Evolutionary conservation across 441 rosid genomes (phyloP).

Genomic region (Omphalea diandra): DNA sequence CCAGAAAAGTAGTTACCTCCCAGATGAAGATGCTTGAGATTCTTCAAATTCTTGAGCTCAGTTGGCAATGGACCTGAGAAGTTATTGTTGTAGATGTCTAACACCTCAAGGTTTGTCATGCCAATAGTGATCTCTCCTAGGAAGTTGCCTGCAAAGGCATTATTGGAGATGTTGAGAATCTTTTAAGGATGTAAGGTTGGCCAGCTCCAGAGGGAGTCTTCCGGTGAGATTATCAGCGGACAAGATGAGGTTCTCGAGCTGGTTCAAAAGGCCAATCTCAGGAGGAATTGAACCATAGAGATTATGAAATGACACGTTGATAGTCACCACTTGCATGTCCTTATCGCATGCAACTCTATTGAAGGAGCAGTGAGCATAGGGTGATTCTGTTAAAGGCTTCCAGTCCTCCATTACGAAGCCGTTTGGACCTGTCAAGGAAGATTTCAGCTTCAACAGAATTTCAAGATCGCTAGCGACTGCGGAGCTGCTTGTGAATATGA

Average conservation of each 20-base stretch:
- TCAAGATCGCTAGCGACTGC: conserved; percentile 49
- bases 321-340: no score
- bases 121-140: conserved; percentile 47
- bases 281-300: no score
- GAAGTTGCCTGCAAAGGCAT: conserved; percentile 43
- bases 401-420: conserved; percentile 67
- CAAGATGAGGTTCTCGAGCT: no score
- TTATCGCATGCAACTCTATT: conserved; percentile 38
- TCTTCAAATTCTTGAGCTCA: conserved; percentile 43
- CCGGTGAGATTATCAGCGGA: no score
- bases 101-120: conserved; percentile 54
- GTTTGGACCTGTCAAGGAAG: conserved; percentile 47
- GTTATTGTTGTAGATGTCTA: conserved; percentile 62
- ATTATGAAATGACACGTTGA: no score
- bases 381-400: conserved; percentile 28
- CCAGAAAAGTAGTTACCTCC: conserved; percentile 79
- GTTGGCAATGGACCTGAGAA: conserved; percentile 56
- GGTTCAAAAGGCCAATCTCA: no score
- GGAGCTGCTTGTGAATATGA: conserved; percentile 24
- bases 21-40: conserved; percentile 50
- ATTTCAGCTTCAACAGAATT: conserved; percentile 57
- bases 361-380: conserved; percentile 55
- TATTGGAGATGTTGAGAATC: conserved; percentile 71
- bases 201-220: no score
- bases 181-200: no score